Evolutionary conservation across 352 stramenopile species (phyloP), one percentile per base, ranked within the genome.

Genomic region (Phytopythium montanum): DNA sequence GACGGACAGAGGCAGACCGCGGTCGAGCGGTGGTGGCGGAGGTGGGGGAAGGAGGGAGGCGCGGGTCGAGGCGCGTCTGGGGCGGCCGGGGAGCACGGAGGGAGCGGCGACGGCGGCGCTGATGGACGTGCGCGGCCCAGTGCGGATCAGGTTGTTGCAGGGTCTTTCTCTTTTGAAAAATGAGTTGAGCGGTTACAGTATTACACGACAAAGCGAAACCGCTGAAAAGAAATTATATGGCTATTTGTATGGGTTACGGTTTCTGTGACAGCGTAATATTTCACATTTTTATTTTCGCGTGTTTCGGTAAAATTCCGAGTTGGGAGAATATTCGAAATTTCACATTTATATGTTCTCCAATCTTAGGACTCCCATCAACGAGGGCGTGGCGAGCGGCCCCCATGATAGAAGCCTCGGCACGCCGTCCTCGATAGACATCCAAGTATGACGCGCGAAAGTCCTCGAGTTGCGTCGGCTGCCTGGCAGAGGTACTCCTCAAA

Each of bases 111-210:
- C 52, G 21, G n/a, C 52, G 31, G 5, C 2, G 31, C 23, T 14
- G 23, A 34, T 23, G 45, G 45, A 52, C 45, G 25, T 52, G 31
- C 51, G 31, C 16, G 36, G 23, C 14, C 25, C 34, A 29, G 12
- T n/a, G 42, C 56, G 34, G 36, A 45, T 55, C 42, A 46, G 56
- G 31, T 48, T 41, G 19, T 59, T 28, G 21, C 16, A 18, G 13
- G 10, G 5, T 25, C 6, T 19, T 0, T 19, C 23, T 25, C 39
- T 45, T 19, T 45, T 19, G n/a, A 41, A 54, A 54, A 38, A 39
- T 16, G 19, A 13, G 9, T 5, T 25, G 46, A 54, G 23, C 33
- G 39, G 39, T 45, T 45, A 45, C 39, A 34, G 12, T 26, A n/a
- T 48, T 48, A 28, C 41, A n/a, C 41, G 41, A 21, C 42, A 8